Conservation (phyloP, 108 stramenopile species). For the Skeletonema costatum region DNA sequence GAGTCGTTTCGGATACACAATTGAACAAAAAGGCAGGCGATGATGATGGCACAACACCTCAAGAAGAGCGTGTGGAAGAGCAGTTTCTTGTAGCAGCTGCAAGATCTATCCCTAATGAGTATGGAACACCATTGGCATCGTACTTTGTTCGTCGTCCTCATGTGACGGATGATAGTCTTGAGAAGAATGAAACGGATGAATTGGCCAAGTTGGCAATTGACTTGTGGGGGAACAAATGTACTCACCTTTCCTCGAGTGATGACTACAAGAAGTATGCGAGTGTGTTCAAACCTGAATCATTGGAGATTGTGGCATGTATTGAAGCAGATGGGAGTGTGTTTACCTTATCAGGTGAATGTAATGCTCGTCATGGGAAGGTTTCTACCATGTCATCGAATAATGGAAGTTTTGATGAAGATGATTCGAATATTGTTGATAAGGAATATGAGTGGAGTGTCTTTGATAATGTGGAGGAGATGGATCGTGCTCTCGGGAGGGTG, state of each 20-base stretch:
- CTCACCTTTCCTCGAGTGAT: conserved; percentile 22
- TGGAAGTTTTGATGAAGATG: conserved; percentile 18
- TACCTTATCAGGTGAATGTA: conserved; percentile 36
- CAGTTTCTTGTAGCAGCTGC: conserved; percentile 48
- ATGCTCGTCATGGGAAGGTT: conserved; percentile 44
- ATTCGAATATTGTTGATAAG: background rate
- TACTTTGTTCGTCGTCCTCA: conserved; percentile 67
- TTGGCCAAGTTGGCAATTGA: background rate
- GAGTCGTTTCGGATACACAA: background rate
- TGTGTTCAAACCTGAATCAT: conserved; percentile 46
- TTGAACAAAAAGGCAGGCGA: background rate
- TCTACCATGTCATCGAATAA: background rate
- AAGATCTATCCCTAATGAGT: conserved; percentile 56
- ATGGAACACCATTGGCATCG: conserved; percentile 48
- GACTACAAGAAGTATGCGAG: conserved; percentile 49
- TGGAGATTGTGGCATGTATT: conserved; percentile 66
- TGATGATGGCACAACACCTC: conserved; percentile 1
- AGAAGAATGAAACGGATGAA: conserved; percentile 26
- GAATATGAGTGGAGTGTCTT: conserved; percentile 53
- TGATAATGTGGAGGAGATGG: conserved; percentile 62
- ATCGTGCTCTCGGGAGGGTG: conserved; percentile 62
- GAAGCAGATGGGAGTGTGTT: conserved; percentile 61
- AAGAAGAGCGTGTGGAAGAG: conserved; percentile 13
- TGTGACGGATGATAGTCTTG: conserved; percentile 19
- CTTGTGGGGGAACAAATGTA: conserved; percentile 6